These are phyloP conservation scores for Globisporangium apiculatum DNA, from an alignment of 352 stramenopile genomes.

Conservation along the genomic window DNA sequence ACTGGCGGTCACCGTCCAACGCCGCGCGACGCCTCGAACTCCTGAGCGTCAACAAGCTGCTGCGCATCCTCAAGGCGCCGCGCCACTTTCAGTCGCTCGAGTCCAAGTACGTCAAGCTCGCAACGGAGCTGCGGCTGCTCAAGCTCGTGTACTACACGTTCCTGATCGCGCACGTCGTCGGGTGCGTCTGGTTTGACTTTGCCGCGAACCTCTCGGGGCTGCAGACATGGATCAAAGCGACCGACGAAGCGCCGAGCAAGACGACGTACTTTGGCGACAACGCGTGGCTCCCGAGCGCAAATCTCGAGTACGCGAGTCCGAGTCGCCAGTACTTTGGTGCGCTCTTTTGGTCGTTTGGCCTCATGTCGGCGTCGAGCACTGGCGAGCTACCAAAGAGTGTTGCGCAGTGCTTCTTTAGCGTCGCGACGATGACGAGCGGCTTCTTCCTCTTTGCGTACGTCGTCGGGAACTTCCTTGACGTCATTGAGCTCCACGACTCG, in stretches of 20 bases:
- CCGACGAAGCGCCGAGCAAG: not conserved
- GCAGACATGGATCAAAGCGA: conserved; percentile 12
- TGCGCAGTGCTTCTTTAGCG: conserved; percentile 45
- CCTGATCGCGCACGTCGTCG: conserved; percentile 43
- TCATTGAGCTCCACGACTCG: conserved; percentile 49
- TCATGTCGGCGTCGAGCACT: conserved; percentile 50
- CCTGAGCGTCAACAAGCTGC: conserved; percentile 50
- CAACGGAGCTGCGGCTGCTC: conserved; percentile 38
- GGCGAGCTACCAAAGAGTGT: conserved; percentile 43
- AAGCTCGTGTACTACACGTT: conserved; percentile 55
- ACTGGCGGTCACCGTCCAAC: conserved; percentile 14
- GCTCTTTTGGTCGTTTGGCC: conserved; percentile 46
- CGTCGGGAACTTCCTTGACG: conserved; percentile 48
- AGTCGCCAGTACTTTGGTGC: conserved; percentile 41
- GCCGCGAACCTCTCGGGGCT: conserved; percentile 35
- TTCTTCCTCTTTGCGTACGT: conserved; percentile 63
- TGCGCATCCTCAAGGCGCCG: conserved; percentile 42
- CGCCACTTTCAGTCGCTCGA: conserved; percentile 38
- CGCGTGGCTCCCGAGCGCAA: conserved; percentile 21
- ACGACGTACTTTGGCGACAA: conserved; percentile 21
- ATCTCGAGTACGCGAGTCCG: conserved; percentile 14
- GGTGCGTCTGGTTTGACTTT: conserved; percentile 58
- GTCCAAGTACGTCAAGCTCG: conserved; percentile 45
- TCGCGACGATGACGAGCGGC: conserved; percentile 45
- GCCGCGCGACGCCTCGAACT: conserved; percentile 20